phyloP scores from a whole-genome alignment of 768 basidiomycete genomes.

The Boletus eberwhitei region DNA sequence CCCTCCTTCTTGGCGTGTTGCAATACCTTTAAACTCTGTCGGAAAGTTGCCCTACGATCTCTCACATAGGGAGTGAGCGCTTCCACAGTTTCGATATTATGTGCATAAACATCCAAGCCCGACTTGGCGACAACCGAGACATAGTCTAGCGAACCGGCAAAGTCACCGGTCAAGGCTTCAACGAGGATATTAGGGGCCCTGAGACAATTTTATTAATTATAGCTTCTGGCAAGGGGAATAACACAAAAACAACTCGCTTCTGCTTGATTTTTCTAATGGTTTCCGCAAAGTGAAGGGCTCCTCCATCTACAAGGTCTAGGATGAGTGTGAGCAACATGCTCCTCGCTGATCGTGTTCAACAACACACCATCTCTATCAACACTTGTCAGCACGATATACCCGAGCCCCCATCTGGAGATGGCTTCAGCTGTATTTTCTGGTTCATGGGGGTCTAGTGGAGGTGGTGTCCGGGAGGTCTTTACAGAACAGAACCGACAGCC shows the following conservation, averaged over 20 bases:
- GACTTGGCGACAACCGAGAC: slow-evolving; percentile 85
- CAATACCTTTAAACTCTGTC: slow-evolving; percentile 78
- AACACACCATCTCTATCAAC: slow-evolving; percentile 92
- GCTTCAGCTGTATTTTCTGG: slow-evolving; percentile 99
- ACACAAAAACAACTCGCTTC: slow-evolving; percentile 53
- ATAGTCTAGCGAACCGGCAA: slow-evolving; percentile 71
- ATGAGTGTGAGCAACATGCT: slow-evolving; percentile 1
- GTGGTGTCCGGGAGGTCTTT: slow-evolving; percentile 85
- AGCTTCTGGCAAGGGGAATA: background rate
- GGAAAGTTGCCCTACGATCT: slow-evolving; percentile 89
- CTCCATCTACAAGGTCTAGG: slow-evolving; percentile 87
- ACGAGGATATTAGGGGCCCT: slow-evolving; percentile 95
- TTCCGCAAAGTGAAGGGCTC: slow-evolving; percentile 91
- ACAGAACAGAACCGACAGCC: slow-evolving; percentile 98
- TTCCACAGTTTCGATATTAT: slow-evolving; percentile 97
- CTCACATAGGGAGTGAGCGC: slow-evolving; percentile 91
- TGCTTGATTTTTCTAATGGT: slow-evolving; percentile 95
- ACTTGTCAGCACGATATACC: slow-evolving; percentile 95
- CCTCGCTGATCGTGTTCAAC: background rate
- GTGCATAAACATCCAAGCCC: slow-evolving; percentile 96
- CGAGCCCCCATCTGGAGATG: slow-evolving; percentile 95
- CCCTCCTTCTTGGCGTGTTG: slow-evolving; percentile 81
- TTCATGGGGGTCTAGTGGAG: slow-evolving; percentile 92
- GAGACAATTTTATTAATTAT: slow-evolving; percentile 1
- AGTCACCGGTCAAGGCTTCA: slow-evolving; percentile 95